Evolutionary conservation across 164 flowering plant species (phyloP), one percentile per base, ranked within the genome.

Genomic region (Piper longum): DNA sequence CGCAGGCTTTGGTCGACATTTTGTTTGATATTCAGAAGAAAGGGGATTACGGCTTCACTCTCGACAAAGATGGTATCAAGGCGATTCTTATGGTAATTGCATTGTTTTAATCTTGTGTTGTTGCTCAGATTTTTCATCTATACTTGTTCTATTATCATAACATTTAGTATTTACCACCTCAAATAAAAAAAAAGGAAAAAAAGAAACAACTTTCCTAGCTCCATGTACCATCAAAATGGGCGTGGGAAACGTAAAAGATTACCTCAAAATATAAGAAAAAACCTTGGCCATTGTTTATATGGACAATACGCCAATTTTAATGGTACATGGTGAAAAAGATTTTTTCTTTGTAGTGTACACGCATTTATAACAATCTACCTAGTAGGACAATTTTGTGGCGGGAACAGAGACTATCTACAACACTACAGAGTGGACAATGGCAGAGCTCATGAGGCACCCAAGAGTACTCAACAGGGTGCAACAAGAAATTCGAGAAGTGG

Each of bases 61-160:
- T 66, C 19, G 60, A 56, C 14, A 59, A n/a, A 19, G 26, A 66
- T 48, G 51, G 60, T 16, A 66, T 59, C 3, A 59, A 59, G 26
- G 62, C 63, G 14, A 39, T 66, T 19, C 5, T 66, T 61, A 43
- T 66, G 62, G 67, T 65, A 8, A 64, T 26, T 26, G 36, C 36
- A 26, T 26, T 26, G 36, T 26, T 26, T 26, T 26, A 26, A 26
- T 26, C 36, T 26, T 26, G 36, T 26, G 36, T 26, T 26, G 2
- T 26, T 26, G 36, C 2, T 26, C 36, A 26, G 36, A 26, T 26
- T 26, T 26, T 26, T 26, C 36, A 26, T 26, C 36, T 26, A 2
- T 26, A 26, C 36, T 26, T 26, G 36, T 26, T 26, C 36, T 26
- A 26, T 26, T 26, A 26, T 26, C 36, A 26, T 26, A 26, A 26